These are phyloP conservation scores for Rhizophora mangle DNA, from an alignment of 345 rosid species.

Conservation along the genomic window DNA sequence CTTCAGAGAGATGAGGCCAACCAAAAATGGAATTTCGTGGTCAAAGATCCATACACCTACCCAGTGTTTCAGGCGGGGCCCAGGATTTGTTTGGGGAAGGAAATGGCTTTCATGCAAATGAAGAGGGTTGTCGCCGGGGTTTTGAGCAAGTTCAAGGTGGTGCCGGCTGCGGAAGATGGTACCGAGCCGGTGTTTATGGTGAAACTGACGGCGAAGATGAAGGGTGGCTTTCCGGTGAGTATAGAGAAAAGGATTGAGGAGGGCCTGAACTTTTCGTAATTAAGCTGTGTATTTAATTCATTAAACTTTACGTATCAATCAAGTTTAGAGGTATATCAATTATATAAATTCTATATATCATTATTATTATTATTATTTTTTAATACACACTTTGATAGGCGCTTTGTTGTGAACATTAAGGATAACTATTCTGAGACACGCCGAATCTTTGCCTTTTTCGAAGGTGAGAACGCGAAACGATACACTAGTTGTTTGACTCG, in stretches of 20 bases:
- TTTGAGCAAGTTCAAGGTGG: slow-evolving; percentile 43
- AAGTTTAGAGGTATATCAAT: too few relatives aligned
- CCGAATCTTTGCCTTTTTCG: too few relatives aligned
- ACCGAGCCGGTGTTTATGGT: slow-evolving; percentile 40
- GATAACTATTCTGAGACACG: too few relatives aligned
- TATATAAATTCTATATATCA: too few relatives aligned
- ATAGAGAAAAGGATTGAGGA: slow-evolving; percentile 33
- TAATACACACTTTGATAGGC: too few relatives aligned
- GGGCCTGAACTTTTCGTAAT: too few relatives aligned
- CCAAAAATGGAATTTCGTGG: slow-evolving; percentile 33
- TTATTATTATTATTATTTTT: too few relatives aligned
- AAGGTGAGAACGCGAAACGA: too few relatives aligned
- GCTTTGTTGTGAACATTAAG: too few relatives aligned
- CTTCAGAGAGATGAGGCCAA: slow-evolving; percentile 16
- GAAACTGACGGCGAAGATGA: slow-evolving; percentile 51
- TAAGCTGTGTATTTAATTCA: too few relatives aligned
- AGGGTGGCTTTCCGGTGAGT: slow-evolving; percentile 53
- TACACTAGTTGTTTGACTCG: too few relatives aligned
- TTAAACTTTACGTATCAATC: too few relatives aligned
- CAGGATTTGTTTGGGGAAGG: slow-evolving; percentile 30
- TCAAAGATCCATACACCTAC: slow-evolving; percentile 22
- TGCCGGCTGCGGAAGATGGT: slow-evolving; percentile 39
- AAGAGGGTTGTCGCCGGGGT: slow-evolving; percentile 34
- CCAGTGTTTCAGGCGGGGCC: slow-evolving; percentile 36
- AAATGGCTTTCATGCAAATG: slow-evolving; percentile 34